A percentile compares a stretch with the other conserved stretches of the same genome.
Conservation (phyloP, 345 rosid genomes). For the Salix caprea region DNA sequence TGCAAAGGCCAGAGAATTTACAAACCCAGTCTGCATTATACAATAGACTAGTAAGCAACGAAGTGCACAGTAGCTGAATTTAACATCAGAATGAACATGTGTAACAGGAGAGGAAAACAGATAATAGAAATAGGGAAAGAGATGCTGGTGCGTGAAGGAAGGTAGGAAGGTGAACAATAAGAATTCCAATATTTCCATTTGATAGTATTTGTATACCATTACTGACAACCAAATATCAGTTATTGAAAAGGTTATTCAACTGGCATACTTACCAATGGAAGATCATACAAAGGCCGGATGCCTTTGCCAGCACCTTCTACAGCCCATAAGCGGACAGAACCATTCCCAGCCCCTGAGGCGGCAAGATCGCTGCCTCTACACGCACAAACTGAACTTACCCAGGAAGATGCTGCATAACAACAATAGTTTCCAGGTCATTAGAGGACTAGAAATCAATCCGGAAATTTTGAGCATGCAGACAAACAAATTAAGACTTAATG, state of each 20-base stretch:
- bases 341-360: slow-evolving; percentile 97
- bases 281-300: slow-evolving; percentile 49
- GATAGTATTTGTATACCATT: not conserved
- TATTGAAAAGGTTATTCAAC: not conserved
- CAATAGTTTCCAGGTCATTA: slow-evolving; percentile 12
- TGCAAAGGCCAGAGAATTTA: slow-evolving; percentile 87
- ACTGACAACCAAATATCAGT: not conserved
- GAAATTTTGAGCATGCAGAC: slow-evolving; percentile 11
- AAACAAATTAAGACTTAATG: not conserved
- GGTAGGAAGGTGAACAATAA: not conserved
- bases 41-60: slow-evolving; percentile 6
- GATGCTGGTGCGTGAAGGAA: not conserved
- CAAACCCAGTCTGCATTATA: slow-evolving; percentile 71
- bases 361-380: slow-evolving; percentile 93
- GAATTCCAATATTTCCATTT: not conserved
- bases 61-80: not conserved
- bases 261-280: slow-evolving; percentile 60
- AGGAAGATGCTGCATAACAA: slow-evolving; percentile 53
- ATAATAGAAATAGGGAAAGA: not conserved
- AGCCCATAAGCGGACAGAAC: slow-evolving; percentile 68
- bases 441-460: not conserved
- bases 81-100: not conserved
- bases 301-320: slow-evolving; percentile 46
- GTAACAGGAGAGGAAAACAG: not conserved
- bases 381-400: slow-evolving; percentile 76